These are phyloP conservation scores for Magnusiomyces starmeri DNA, from an alignment of 1,139 yeast genomes.

Conservation along the genomic window DNA sequence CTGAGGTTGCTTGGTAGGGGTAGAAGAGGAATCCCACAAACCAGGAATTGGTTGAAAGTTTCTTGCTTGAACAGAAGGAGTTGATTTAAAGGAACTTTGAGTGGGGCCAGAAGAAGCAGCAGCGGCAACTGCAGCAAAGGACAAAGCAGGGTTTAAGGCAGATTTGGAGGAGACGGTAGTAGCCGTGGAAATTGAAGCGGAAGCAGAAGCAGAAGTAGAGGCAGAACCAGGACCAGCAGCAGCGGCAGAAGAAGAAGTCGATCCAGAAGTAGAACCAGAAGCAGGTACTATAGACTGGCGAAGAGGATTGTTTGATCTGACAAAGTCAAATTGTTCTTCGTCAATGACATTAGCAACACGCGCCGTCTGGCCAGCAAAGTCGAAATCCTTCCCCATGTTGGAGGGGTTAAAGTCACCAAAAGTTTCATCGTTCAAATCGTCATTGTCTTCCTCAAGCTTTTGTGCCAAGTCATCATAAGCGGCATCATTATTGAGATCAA, in stretches of 20 bases:
- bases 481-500: conserved; percentile 57
- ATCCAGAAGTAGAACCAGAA: conserved; percentile 19
- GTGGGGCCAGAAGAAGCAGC: conserved; percentile 19
- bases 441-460: conserved; percentile 61
- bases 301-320: conserved; percentile 19
- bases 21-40: conserved; percentile 44
- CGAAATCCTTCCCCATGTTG: conserved; percentile 55
- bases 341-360: conserved; percentile 34
- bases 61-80: conserved; percentile 24
- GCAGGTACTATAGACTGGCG: conserved; percentile 18
- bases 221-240: too few species aligned
- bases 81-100: neutral
- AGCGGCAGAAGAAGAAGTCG: too few species aligned
- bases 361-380: conserved; percentile 49
- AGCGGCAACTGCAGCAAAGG: conserved; percentile 18
- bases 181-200: neutral
- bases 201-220: neutral
- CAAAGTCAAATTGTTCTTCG: conserved; percentile 29
- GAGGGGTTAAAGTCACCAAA: conserved; percentile 63
- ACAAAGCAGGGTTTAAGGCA: conserved; percentile 1
- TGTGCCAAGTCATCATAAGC: conserved; percentile 69
- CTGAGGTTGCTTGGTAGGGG: conserved; percentile 12
- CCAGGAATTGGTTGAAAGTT: conserved; percentile 58
- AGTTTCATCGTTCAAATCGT: conserved; percentile 80
- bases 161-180: too few species aligned